These are phyloP conservation scores for Noccaea caerulescens DNA, from an alignment of 345 rosid genomes.

Conservation along the genomic window DNA sequence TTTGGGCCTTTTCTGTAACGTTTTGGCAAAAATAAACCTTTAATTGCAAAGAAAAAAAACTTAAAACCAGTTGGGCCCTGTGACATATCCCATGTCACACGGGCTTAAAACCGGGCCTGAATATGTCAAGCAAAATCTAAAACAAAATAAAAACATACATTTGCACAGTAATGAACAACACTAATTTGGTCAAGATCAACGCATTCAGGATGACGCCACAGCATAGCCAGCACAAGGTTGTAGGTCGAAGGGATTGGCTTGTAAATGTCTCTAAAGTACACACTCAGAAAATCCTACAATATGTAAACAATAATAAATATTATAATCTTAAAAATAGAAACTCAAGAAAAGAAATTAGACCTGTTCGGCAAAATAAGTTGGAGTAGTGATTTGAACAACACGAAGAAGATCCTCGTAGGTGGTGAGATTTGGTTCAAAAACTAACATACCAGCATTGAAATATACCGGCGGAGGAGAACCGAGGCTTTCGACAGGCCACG, in stretches of 20 bases:
- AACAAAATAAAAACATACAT: background rate
- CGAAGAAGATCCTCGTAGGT: constrained; percentile 10
- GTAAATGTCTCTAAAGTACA: background rate
- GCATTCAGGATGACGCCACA: constrained; percentile 11
- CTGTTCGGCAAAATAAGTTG: constrained; percentile 4
- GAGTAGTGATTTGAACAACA: constrained; percentile 12
- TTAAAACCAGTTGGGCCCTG: too few relatives aligned
- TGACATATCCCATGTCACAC: too few relatives aligned
- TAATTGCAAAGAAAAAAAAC: too few relatives aligned
- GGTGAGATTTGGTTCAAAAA: constrained; percentile 1
- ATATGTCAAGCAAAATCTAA: background rate
- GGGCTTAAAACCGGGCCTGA: too few relatives aligned
- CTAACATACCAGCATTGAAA: constrained; percentile 9
- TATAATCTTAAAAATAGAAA: background rate
- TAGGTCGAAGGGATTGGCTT: constrained; percentile 10
- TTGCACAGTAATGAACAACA: constrained; percentile 11
- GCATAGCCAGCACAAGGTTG: constrained; percentile 2
- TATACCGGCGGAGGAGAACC: background rate
- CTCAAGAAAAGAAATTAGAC: background rate
- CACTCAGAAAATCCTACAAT: constrained; percentile 5
- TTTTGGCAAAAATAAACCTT: too few relatives aligned
- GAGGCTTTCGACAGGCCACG: background rate
- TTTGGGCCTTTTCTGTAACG: too few relatives aligned
- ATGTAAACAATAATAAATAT: background rate
- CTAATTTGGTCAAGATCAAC: background rate